A percentile compares a stretch with the other conserved stretches of the same genome.
These are phyloP conservation scores for Trametes hirsuta DNA, from an alignment of 1,284 basidiomycete species.

Conservation along the genomic window DNA sequence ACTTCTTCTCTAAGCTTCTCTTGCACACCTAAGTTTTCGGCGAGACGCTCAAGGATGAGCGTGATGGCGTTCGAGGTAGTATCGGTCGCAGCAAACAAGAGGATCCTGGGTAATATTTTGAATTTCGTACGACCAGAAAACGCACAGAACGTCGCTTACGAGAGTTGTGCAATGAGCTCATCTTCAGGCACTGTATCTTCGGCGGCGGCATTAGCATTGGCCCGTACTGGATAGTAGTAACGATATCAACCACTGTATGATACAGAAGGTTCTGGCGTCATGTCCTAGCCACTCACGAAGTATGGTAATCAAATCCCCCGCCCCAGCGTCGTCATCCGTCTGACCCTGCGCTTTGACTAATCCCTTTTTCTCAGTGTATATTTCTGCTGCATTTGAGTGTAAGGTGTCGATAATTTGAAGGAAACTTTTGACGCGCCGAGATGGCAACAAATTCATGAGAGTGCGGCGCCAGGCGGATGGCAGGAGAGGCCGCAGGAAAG, in stretches of 20 bases:
- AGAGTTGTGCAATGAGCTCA: conserved; percentile 35
- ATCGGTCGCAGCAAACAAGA: conserved; percentile 24
- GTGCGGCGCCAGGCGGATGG: neutral
- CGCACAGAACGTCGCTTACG: conserved; percentile 11
- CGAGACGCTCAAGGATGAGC: conserved; percentile 13
- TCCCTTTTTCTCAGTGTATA: neutral
- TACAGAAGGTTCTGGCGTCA: neutral
- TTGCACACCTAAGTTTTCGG: neutral
- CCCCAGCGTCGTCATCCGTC: neutral
- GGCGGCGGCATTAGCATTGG: conserved; percentile 27
- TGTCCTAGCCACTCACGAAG: neutral
- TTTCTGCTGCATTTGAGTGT: neutral
- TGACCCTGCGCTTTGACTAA: neutral
- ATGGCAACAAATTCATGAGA: neutral
- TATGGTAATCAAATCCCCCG: neutral
- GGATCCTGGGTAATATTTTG: neutral
- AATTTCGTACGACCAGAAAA: neutral
- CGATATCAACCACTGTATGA: too few species aligned
- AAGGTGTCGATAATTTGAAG: neutral
- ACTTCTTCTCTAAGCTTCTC: neutral
- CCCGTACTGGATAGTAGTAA: neutral
- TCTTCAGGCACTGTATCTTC: conserved; percentile 32
- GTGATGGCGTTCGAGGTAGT: conserved; percentile 12
- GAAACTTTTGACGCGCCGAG: neutral
- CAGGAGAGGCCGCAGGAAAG: neutral